Percentiles rank a stretch among this genome's conserved stretches.
Evolutionary conservation across 371 early-diverging fungal genomes (phyloP).

Genomic region (Paraphysoderma sedebokerense): DNA sequence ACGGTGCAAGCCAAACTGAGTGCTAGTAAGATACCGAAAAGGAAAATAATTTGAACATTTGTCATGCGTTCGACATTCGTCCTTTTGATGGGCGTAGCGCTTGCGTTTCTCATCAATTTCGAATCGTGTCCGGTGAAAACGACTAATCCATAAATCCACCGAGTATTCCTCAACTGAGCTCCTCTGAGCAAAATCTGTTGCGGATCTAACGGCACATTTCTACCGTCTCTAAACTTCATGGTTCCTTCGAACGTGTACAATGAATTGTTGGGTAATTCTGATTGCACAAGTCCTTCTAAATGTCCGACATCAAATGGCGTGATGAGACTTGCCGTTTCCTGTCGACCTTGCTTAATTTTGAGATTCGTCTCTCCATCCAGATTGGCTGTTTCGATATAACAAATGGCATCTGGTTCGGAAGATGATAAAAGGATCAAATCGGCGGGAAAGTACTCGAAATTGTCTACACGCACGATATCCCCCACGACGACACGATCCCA

Average conservation of each 20-base stretch:
- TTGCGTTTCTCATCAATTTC: slow-evolving; percentile 73
- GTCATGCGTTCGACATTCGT: slow-evolving; percentile 52
- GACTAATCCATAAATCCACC: slow-evolving; percentile 69
- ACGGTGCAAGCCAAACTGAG: slow-evolving; percentile 73
- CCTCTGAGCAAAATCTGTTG: slow-evolving; percentile 60
- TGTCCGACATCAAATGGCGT: slow-evolving; percentile 36
- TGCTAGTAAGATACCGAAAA: slow-evolving; percentile 67
- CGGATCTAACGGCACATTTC: slow-evolving; percentile 55
- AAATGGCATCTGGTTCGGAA: slow-evolving; percentile 72
- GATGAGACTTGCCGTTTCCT: slow-evolving; percentile 45
- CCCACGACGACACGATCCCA: slow-evolving; percentile 78
- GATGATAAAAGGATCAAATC: slow-evolving; percentile 72
- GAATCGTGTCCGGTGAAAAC: slow-evolving; percentile 82
- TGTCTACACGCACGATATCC: slow-evolving; percentile 72
- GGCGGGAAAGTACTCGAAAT: slow-evolving; percentile 79
- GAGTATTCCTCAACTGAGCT: slow-evolving; percentile 63
- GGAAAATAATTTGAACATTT: slow-evolving; percentile 76
- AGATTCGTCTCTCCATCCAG: slow-evolving; percentile 93
- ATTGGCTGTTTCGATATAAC: slow-evolving; percentile 91
- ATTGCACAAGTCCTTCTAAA: slow-evolving; percentile 35
- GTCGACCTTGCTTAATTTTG: slow-evolving; percentile 70
- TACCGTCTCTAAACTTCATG: slow-evolving; percentile 30
- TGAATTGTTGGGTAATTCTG: slow-evolving; percentile 73
- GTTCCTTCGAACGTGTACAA: slow-evolving; percentile 74
- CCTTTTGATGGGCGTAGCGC: slow-evolving; percentile 46